A percentile compares a stretch with the other conserved stretches of the same genome.
Conservation (phyloP, 345 rosid genomes). For the Sonneratia alba region DNA sequence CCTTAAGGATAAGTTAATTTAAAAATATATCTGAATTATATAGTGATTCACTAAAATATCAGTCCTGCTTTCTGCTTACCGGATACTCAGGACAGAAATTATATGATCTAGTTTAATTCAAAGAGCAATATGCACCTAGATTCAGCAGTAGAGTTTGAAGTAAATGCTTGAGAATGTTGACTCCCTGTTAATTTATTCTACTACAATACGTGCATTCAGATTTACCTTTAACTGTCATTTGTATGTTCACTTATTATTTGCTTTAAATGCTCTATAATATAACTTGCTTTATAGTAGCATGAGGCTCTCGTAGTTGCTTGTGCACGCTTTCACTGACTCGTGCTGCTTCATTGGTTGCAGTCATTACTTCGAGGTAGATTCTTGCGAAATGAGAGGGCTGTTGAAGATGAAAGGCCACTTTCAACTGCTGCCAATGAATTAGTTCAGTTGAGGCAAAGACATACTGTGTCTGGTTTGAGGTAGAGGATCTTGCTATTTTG, state of each 20-base stretch:
- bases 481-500: constrained; percentile 12
- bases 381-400: constrained; percentile 74
- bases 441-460: constrained; percentile 77
- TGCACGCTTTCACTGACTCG: background rate
- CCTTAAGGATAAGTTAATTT: background rate
- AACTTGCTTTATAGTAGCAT: background rate
- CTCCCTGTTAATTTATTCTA: too few species aligned
- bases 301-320: background rate
- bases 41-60: background rate
- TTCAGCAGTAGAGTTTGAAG: background rate
- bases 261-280: background rate
- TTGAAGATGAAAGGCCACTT: constrained; percentile 64
- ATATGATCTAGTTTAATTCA: background rate
- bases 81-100: background rate
- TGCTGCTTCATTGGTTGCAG: constrained; percentile 29
- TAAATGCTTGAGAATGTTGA: background rate
- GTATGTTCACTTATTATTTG: background rate
- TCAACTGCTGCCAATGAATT: constrained; percentile 79
- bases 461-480: constrained; percentile 94
- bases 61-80: background rate
- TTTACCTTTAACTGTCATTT: background rate
- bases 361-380: constrained; percentile 93
- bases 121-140: background rate
- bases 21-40: background rate
- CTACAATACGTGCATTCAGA: too few species aligned